Evolutionary conservation across 805 yeast genomes (phyloP).

Genomic region (Ogataea zsoltii): DNA sequence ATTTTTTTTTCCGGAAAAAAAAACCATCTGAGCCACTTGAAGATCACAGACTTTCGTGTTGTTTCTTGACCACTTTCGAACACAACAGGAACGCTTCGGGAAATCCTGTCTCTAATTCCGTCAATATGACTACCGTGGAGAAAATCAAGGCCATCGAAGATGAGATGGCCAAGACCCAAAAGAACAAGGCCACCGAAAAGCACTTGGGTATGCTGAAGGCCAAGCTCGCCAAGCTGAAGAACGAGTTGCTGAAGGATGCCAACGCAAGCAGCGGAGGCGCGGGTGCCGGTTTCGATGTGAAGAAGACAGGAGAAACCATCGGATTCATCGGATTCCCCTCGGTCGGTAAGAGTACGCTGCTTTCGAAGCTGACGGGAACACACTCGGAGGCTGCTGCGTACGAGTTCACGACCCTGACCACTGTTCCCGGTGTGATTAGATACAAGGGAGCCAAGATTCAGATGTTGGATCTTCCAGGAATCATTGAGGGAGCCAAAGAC

Average conservation of each 20-base stretch:
- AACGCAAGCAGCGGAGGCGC: constrained; percentile 84
- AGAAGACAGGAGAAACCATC: constrained; percentile 96
- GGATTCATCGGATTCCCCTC: constrained; percentile 99
- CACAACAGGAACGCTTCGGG: no score
- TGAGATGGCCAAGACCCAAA: constrained; percentile 98
- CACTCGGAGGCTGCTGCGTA: constrained; percentile 98
- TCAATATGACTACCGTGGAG: constrained; percentile 63
- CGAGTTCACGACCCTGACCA: constrained; percentile 95
- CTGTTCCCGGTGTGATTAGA: constrained; percentile 95
- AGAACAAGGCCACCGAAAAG: constrained; percentile 95
- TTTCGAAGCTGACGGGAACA: constrained; percentile 89
- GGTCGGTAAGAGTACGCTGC: constrained; percentile 84
- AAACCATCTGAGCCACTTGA: neutral
- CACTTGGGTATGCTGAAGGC: constrained; percentile 98
- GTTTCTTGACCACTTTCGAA: no score
- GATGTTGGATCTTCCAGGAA: constrained; percentile 90
- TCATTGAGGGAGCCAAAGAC: constrained; percentile 88
- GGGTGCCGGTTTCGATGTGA: constrained; percentile 96
- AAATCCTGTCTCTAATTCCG: no score
- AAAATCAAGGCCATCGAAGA: constrained; percentile 87
- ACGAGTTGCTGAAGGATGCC: constrained; percentile 79
- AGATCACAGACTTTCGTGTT: neutral
- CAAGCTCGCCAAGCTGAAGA: constrained; percentile 89
- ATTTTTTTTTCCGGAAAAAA: constrained; percentile 1
- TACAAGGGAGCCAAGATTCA: constrained; percentile 97